A percentile compares a stretch with the other conserved stretches of the same genome.
Evolutionary conservation across 352 stramenopile genomes (phyloP).

Genomic region (Pythium graminicola): DNA sequence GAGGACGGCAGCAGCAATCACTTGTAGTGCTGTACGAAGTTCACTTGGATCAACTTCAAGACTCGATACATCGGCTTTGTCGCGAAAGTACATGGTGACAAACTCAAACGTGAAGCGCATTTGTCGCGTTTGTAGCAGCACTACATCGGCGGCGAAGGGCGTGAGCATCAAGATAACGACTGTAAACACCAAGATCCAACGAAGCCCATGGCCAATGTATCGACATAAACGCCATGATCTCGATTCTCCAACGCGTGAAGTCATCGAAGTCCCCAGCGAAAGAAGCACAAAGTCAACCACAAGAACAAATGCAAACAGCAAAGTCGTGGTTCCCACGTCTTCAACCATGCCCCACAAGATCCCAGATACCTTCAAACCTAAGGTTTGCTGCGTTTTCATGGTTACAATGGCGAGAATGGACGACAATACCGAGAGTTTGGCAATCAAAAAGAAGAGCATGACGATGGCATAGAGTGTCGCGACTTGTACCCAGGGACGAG

Average conservation of each 20-base stretch:
- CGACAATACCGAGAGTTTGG: neutral
- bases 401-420: slow-evolving; percentile 9
- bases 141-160: slow-evolving; percentile 22
- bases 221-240: neutral
- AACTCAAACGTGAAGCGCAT: slow-evolving; percentile 52
- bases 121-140: slow-evolving; percentile 45
- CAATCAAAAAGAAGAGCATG: slow-evolving; percentile 15
- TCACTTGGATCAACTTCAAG: slow-evolving; percentile 41
- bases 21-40: slow-evolving; percentile 5
- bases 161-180: slow-evolving; percentile 7
- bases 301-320: slow-evolving; percentile 4
- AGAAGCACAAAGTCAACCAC: neutral
- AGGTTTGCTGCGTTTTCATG: neutral
- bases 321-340: slow-evolving; percentile 3
- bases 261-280: neutral
- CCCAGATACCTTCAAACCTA: neutral
- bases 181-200: neutral
- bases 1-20: neutral
- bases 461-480: too few relatives aligned
- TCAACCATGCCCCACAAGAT: slow-evolving; percentile 7
- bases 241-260: neutral
- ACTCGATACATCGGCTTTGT: slow-evolving; percentile 27
- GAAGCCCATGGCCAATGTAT: neutral
- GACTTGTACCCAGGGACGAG: too few relatives aligned
- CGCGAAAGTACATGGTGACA: slow-evolving; percentile 39